Percentiles rank a stretch among this genome's conserved stretches.
Evolutionary conservation across 2,329 filamentous ascomycete species (phyloP).

Genomic region (Phialocephala subalpina): DNA sequence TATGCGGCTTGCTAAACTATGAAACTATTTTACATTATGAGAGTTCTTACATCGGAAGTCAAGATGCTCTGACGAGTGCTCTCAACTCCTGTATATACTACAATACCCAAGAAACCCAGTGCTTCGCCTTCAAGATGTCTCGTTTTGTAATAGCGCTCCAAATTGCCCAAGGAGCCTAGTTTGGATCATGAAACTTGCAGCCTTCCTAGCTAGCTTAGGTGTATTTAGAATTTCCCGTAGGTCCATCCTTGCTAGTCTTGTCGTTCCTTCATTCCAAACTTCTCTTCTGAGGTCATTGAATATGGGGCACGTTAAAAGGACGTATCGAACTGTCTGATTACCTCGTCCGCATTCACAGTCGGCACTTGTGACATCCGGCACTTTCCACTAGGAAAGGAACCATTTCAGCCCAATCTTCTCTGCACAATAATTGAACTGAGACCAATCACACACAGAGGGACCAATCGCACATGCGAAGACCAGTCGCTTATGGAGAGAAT

Average conservation of each 20-base stretch:
- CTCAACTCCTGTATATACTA: constrained; percentile 8
- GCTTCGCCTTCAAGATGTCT: constrained; percentile 14
- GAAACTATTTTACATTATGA: too few relatives aligned
- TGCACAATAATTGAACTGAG: too few relatives aligned
- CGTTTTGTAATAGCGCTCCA: constrained; percentile 14
- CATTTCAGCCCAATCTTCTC: too few relatives aligned
- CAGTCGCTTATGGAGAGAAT: too few relatives aligned
- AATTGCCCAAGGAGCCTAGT: constrained; percentile 15
- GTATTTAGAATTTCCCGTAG: constrained; percentile 13
- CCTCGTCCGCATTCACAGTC: not conserved
- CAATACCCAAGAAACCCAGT: constrained; percentile 11
- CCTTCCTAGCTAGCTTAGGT: constrained; percentile 17
- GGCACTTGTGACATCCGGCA: too few relatives aligned
- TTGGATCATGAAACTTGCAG: constrained; percentile 14
- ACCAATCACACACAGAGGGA: too few relatives aligned
- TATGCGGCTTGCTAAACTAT: too few relatives aligned
- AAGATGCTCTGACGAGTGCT: too few relatives aligned
- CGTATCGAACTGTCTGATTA: constrained; percentile 14
- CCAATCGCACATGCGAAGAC: too few relatives aligned
- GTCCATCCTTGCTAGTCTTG: constrained; percentile 14
- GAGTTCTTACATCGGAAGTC: too few relatives aligned
- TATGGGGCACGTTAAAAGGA: constrained; percentile 11
- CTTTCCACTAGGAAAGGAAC: too few relatives aligned
- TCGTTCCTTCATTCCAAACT: constrained; percentile 16
- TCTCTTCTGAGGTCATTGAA: constrained; percentile 17